These are phyloP conservation scores for Amanita fuliginea DNA, from an alignment of 768 basidiomycete genomes.

Conservation along the genomic window DNA sequence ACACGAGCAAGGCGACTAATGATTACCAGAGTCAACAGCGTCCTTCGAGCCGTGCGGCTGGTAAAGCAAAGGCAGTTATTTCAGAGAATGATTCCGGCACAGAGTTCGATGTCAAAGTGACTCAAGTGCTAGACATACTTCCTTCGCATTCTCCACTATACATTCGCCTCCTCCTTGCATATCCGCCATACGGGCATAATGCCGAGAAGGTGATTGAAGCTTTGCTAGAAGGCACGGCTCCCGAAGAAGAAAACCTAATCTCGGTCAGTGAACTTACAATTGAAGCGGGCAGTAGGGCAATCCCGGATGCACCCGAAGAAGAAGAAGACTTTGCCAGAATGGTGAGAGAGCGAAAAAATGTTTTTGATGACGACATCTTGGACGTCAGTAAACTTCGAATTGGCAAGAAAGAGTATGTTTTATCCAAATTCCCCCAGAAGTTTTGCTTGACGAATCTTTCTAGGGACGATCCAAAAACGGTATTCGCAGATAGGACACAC, in stretches of 20 bases:
- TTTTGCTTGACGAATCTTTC: background rate
- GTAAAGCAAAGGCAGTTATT: constrained; percentile 28
- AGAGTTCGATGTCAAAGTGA: constrained; percentile 45
- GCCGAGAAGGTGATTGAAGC: constrained; percentile 59
- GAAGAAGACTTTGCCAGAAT: constrained; percentile 11
- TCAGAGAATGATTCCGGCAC: constrained; percentile 18
- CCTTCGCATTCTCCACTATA: constrained; percentile 50
- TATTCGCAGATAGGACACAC: constrained; percentile 42
- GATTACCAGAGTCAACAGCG: background rate
- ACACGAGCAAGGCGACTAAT: background rate
- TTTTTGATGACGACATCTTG: constrained; percentile 66
- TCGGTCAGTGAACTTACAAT: background rate
- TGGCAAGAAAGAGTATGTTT: constrained; percentile 52
- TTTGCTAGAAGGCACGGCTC: constrained; percentile 66
- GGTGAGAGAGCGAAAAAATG: constrained; percentile 47
- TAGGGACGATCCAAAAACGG: constrained; percentile 30
- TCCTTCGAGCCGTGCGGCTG: constrained; percentile 9
- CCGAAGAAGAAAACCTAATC: constrained; percentile 20
- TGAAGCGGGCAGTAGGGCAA: background rate
- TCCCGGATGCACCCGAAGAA: constrained; percentile 2
- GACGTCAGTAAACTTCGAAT: constrained; percentile 47
- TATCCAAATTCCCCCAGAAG: constrained; percentile 10
- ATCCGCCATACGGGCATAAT: constrained; percentile 38
- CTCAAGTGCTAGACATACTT: constrained; percentile 69
- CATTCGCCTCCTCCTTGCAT: constrained; percentile 43